Evolutionary conservation across 2,329 filamentous ascomycete species (phyloP), one percentile per base, ranked within the genome.

Genomic region (Thielaviopsis populi): DNA sequence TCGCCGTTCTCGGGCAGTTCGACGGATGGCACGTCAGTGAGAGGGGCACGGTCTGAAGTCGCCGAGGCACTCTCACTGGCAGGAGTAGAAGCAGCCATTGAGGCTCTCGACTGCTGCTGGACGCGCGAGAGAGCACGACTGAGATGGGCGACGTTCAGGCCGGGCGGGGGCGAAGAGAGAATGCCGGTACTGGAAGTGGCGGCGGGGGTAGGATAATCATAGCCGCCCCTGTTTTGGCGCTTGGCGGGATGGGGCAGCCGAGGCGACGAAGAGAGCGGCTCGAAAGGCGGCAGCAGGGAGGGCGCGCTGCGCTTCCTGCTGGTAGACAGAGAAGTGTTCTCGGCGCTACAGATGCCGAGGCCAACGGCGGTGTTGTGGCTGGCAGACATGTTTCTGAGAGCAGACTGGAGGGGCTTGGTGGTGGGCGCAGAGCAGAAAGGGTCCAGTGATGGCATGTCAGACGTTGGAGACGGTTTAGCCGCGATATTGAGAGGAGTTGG

Each of bases 131-230:
- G 73, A 71, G 71, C 69, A 17, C 58, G 62, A 42, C 72, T 76
- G 78, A 69, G 78, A 2, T 54, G 53, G 19, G 46, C 33, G 33
- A 58, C 50, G 50, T 61, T 76, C 70, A 74, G 75, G n/a, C 53
- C 53, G 70, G 88, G 86, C 59, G 91, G 91, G 64, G 91, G 95
- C 59, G 90, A 95, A 43, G 89, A 90, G 69, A 96, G 78, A 70
- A 96, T 89, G 70, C 89, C 89, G 56, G 92, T 96, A 69, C 90
- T 95, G 2, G 94, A 97, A 3, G 92, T 96, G 22, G 92, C 91
- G 67, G 95, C 82, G 1, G 94, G 94, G 2, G 94, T 97, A 50
- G 94, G 94, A 76, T 97, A 97, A 68, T 80, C 79, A 64, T 78
- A 78, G 59, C 43, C 27, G 24, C 75, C 71, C 48, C 73, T 74